Conservation (phyloP, 768 basidiomycete species). For the Thelephora ganbajun region DNA sequence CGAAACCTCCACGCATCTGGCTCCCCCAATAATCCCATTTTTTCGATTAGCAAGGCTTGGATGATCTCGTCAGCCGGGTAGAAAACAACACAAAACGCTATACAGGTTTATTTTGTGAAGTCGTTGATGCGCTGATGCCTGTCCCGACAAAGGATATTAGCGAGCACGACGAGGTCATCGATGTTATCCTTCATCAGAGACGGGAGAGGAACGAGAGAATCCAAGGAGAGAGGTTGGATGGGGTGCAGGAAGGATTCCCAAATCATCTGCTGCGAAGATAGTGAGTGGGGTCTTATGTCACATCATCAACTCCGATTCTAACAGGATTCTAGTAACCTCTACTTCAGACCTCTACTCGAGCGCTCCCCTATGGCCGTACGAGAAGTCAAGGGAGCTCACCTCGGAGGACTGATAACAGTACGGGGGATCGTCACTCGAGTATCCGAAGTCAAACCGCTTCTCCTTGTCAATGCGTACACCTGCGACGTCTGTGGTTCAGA, state of each 20-base stretch:
- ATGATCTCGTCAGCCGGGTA: conserved; percentile 71
- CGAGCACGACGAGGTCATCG: conserved; percentile 88
- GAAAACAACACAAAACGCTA: conserved; percentile 82
- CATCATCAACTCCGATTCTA: conserved; percentile 6
- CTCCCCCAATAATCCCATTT: conserved; percentile 5
- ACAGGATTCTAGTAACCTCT: conserved; percentile 60
- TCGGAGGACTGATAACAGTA: conserved; percentile 92
- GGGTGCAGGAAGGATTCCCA: conserved; percentile 69
- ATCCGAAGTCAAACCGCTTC: conserved; percentile 94
- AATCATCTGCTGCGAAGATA: conserved; percentile 88
- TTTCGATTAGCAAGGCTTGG: conserved; percentile 55
- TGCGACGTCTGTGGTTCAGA: conserved; percentile 98
- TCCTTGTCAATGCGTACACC: conserved; percentile 95
- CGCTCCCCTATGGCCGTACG: conserved; percentile 79
- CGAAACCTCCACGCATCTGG: not conserved
- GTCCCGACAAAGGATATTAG: conserved; percentile 80
- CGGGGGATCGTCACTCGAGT: conserved; percentile 98
- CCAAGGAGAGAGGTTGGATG: conserved; percentile 37
- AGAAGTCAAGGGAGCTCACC: conserved; percentile 70
- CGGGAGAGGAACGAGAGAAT: conserved; percentile 61
- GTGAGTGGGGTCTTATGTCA: conserved; percentile 35
- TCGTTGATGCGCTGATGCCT: conserved; percentile 84
- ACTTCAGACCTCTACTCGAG: conserved; percentile 77
- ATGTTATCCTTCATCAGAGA: conserved; percentile 91
- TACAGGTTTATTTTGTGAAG: conserved; percentile 76